Conservation (phyloP, 2,329 filamentous ascomycete genomes). For the Raffaelea albimanens region DNA sequence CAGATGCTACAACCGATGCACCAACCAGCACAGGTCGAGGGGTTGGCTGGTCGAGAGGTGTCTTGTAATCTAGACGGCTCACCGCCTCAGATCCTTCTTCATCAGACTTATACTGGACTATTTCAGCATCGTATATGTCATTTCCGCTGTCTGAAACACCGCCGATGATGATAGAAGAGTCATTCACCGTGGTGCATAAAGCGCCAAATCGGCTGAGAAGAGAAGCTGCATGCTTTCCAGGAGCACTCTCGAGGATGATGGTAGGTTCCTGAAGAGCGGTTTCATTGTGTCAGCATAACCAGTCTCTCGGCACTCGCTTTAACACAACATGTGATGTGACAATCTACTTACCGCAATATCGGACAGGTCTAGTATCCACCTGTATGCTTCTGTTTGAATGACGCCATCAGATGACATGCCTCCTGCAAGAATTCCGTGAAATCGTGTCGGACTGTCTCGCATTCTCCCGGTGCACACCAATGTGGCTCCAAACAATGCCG, state of each 20-base stretch:
- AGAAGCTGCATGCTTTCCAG: neutral
- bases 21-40: constrained; percentile 62
- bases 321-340: too few species aligned
- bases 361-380: constrained; percentile 48
- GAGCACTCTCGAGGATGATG: constrained; percentile 6
- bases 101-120: constrained; percentile 30
- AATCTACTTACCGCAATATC: constrained; percentile 26
- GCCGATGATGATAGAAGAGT: constrained; percentile 25
- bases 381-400: constrained; percentile 52
- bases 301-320: too few species aligned
- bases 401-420: constrained; percentile 59
- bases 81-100: constrained; percentile 17
- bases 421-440: constrained; percentile 57
- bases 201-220: constrained; percentile 12
- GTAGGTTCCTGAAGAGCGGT: constrained; percentile 16
- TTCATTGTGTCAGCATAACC: too few species aligned
- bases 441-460: constrained; percentile 20
- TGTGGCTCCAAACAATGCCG: constrained; percentile 33
- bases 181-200: constrained; percentile 1
- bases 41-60: neutral
- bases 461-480: constrained; percentile 18
- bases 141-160: constrained; percentile 32
- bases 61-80: constrained; percentile 10
- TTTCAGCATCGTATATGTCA: constrained; percentile 39
- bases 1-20: constrained; percentile 42